A percentile compares a stretch with the other conserved stretches of the same genome.
These are phyloP conservation scores for Hericium erinaceus DNA, from an alignment of 768 basidiomycete genomes.

Conservation along the genomic window DNA sequence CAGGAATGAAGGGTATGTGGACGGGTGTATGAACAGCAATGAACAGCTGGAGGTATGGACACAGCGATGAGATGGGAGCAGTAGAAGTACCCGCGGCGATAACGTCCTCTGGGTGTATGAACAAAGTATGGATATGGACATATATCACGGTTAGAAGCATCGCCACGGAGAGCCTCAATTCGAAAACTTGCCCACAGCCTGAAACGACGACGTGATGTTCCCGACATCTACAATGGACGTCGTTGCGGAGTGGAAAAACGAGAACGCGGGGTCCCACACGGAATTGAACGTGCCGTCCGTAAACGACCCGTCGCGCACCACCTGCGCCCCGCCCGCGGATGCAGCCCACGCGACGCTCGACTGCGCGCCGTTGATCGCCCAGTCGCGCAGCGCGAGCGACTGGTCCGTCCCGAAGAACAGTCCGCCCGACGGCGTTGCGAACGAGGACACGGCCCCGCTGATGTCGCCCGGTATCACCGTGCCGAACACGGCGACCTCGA, in stretches of 20 bases:
- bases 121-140: neutral
- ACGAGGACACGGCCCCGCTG: constrained; percentile 37
- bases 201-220: constrained; percentile 39
- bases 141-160: neutral
- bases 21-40: neutral
- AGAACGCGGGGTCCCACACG: constrained; percentile 40
- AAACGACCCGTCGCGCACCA: constrained; percentile 43
- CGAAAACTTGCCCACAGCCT: constrained; percentile 15
- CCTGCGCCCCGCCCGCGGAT: constrained; percentile 36
- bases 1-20: neutral
- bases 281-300: constrained; percentile 34
- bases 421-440: constrained; percentile 36
- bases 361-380: constrained; percentile 37
- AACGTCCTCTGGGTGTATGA: too few species aligned
- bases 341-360: constrained; percentile 43
- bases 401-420: constrained; percentile 54
- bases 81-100: neutral
- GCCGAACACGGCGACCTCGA: constrained; percentile 63
- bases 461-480: constrained; percentile 40
- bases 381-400: constrained; percentile 39
- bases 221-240: constrained; percentile 23
- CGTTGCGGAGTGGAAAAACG: constrained; percentile 17
- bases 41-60: too few species aligned
- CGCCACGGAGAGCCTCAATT: neutral
- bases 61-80: neutral